These are phyloP conservation scores for Cystobasidiaceae sp. DNA, from an alignment of 1,284 basidiomycete genomes.

Conservation along the genomic window DNA sequence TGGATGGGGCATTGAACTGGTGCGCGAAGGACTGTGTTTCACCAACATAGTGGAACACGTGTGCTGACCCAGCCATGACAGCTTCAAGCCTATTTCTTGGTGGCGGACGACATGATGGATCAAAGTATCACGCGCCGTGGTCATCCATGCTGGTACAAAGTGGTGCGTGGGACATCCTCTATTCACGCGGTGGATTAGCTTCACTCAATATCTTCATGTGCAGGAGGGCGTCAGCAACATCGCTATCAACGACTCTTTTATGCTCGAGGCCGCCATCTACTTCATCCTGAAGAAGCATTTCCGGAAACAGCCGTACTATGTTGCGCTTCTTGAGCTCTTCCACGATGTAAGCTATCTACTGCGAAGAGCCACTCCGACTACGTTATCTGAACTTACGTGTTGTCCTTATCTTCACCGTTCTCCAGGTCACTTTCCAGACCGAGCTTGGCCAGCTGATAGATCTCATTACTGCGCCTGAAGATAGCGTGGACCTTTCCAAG, in stretches of 20 bases:
- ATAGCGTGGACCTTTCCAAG: constrained; percentile 75
- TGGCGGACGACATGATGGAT: constrained; percentile 99
- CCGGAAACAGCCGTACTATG: constrained; percentile 75
- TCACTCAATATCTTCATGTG: neutral
- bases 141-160: constrained; percentile 94
- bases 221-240: constrained; percentile 70
- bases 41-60: neutral
- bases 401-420: too few relatives aligned
- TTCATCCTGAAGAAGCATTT: constrained; percentile 84
- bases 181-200: too few relatives aligned
- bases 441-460: constrained; percentile 95
- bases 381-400: neutral
- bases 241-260: constrained; percentile 94
- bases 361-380: too few relatives aligned
- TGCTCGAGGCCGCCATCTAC: constrained; percentile 95
- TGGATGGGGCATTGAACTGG: constrained; percentile 94
- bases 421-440: constrained; percentile 85
- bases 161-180: constrained; percentile 49
- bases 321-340: constrained; percentile 85
- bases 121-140: constrained; percentile 85
- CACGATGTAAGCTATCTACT: constrained; percentile 69
- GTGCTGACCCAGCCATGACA: constrained; percentile 45
- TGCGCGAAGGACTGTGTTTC: constrained; percentile 50
- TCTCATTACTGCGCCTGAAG: constrained; percentile 89
- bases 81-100: constrained; percentile 97